These are phyloP conservation scores for Hanseniaspora jakobsenii DNA, from an alignment of 805 yeast genomes.

Conservation along the genomic window DNA sequence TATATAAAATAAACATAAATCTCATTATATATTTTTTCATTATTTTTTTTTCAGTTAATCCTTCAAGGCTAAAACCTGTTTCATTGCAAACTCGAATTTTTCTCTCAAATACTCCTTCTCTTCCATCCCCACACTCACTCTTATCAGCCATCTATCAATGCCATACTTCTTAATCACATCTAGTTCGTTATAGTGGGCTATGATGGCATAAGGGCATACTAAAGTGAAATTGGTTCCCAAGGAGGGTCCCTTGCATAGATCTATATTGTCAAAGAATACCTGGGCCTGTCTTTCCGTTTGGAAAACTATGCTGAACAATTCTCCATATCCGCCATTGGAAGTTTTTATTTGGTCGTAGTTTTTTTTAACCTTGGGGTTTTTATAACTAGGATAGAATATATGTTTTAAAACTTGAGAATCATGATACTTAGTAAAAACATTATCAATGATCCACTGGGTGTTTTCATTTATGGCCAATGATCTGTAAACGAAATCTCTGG, in stretches of 20 bases:
- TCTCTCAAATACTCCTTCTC: conserved; percentile 45
- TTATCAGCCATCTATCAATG: conserved; percentile 60
- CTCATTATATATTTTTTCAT: conserved; percentile 3
- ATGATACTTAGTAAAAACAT: conserved; percentile 36
- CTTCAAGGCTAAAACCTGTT: conserved; percentile 19
- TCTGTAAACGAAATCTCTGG: conserved; percentile 71
- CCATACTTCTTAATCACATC: conserved; percentile 75
- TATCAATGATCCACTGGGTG: conserved; percentile 39
- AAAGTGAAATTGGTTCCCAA: conserved; percentile 81
- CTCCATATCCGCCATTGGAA: conserved; percentile 78
- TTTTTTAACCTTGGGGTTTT: conserved; percentile 35
- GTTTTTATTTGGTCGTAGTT: conserved; percentile 64
- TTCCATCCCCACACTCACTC: conserved; percentile 81
- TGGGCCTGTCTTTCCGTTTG: conserved; percentile 51
- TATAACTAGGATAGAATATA: conserved; percentile 59
- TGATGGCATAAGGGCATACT: conserved; percentile 78
- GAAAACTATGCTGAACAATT: conserved; percentile 65
- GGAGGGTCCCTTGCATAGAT: conserved; percentile 62
- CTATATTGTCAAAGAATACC: conserved; percentile 53
- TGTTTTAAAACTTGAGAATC: conserved; percentile 25
- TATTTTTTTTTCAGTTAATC: neutral
- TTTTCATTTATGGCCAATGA: conserved; percentile 42
- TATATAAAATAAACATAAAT: neutral
- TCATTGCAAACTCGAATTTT: conserved; percentile 43
- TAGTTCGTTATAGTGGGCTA: conserved; percentile 74